Conservation (phyloP, 805 yeast genomes). For the Phaffomyces antillensis region DNA sequence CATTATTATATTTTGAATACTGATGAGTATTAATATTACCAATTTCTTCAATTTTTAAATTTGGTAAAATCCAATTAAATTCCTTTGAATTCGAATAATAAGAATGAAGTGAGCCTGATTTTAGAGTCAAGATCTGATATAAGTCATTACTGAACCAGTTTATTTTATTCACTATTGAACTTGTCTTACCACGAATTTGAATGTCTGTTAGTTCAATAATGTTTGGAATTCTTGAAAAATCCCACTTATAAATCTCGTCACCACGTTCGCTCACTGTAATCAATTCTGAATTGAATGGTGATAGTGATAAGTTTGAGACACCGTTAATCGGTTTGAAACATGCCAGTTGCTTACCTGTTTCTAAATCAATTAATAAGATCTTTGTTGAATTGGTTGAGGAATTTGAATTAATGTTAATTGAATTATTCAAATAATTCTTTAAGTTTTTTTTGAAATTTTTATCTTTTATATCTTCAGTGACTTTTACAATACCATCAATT, state of each 20-base stretch:
- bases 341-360: constrained; percentile 30
- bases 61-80: constrained; percentile 21
- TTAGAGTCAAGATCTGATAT: constrained; percentile 43
- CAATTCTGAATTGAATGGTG: constrained; percentile 53
- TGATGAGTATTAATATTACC: neutral
- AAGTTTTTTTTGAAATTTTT: constrained; percentile 6
- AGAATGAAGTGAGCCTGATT: constrained; percentile 58
- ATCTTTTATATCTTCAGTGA: constrained; percentile 32
- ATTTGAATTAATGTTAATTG: constrained; percentile 10
- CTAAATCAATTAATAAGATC: constrained; percentile 41
- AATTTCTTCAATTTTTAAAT: constrained; percentile 7
- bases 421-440: constrained; percentile 7
- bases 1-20: neutral
- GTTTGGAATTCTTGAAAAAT: constrained; percentile 41
- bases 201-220: constrained; percentile 51
- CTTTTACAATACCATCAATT: constrained; percentile 40
- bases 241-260: constrained; percentile 60
- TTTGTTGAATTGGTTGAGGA: constrained; percentile 8
- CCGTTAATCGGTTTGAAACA: constrained; percentile 57
- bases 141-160: constrained; percentile 44
- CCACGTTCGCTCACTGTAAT: constrained; percentile 52
- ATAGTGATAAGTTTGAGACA: constrained; percentile 49
- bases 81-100: constrained; percentile 28
- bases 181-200: constrained; percentile 56
- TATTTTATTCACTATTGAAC: constrained; percentile 43